Evolutionary conservation across 208 protist genomes (phyloP), one percentile per base, ranked within the genome.

Genomic region (Phytomonas francai): DNA sequence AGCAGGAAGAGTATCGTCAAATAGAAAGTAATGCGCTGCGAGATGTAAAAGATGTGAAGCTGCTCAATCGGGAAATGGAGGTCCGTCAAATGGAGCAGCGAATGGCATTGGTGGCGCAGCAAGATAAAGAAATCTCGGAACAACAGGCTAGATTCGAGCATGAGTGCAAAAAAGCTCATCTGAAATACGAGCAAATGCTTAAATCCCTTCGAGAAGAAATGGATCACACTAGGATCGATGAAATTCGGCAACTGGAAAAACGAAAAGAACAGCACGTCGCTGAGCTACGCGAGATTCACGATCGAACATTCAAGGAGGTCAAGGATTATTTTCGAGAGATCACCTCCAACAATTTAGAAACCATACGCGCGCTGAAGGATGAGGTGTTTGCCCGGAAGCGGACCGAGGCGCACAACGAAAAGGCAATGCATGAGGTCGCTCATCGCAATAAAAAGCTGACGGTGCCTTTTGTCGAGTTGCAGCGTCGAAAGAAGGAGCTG

Each of bases 271-370:
- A 85, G 39, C 97, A 99, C 75, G 97, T 98, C 29, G 85, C 85
- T 28, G 89, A 98, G 74, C 84, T 99, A 39, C 94, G 97, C 63
- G 78, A 88, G 45, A 87, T 97, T 22, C 98, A 99, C 72, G 95
- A 98, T 72, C 85, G 88, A 42, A 96, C 97, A 3, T 99, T 98
- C 82, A 88, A 85, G 60, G 95, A 98, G 70, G 98, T 99, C 75
- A 98, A 98, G 71, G 92, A 97, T 61, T 99, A 99, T 83, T 99
- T 99, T 80, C 98, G 95, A 71, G 97, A 98, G 72, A 99, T 99
- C 67, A 99, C 97, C 11, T 97, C 94, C 28, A 99, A 98, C 85
- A 99, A 99, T 83, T 68, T 99, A n/a, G 97, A 98, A 64, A 96
- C 97, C 28, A 99, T 99, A 72, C 95, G 97, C 22, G 97, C 92